Conservation (phyloP, 371 early-diverging fungal genomes). For the Capillidium heterosporum region DNA sequence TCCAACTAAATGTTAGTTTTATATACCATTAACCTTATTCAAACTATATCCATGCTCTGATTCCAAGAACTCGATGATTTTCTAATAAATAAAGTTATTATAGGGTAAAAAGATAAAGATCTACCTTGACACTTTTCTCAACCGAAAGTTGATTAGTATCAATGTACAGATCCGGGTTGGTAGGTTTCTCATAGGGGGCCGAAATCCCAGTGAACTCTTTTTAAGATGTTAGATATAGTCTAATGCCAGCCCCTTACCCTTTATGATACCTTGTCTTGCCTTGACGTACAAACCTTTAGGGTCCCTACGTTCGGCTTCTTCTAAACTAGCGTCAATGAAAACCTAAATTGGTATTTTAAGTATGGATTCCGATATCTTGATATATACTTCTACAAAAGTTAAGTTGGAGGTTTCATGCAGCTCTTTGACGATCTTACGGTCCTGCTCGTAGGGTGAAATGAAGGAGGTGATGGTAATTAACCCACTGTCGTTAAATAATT, state of each 20-base stretch:
- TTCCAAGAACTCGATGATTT: too few relatives aligned
- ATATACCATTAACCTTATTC: too few relatives aligned
- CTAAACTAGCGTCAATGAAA: slow-evolving; percentile 69
- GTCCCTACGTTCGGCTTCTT: slow-evolving; percentile 77
- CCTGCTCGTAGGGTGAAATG: slow-evolving; percentile 71
- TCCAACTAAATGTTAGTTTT: too few relatives aligned
- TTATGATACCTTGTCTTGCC: slow-evolving; percentile 81
- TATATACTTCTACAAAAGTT: slow-evolving; percentile 51
- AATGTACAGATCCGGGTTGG: slow-evolving; percentile 66
- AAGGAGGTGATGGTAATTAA: slow-evolving; percentile 71
- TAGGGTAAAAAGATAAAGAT: background rate
- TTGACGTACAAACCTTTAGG: slow-evolving; percentile 93
- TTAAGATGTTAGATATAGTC: background rate
- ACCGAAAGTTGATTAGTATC: slow-evolving; percentile 50
- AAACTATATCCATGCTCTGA: too few relatives aligned
- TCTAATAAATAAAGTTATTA: too few relatives aligned
- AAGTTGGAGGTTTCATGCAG: slow-evolving; percentile 57
- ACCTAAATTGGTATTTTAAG: slow-evolving; percentile 20
- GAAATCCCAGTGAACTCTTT: slow-evolving; percentile 84
- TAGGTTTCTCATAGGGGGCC: slow-evolving; percentile 80
- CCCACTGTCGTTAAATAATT: slow-evolving; percentile 75
- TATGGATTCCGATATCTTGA: slow-evolving; percentile 7
- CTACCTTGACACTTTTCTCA: slow-evolving; percentile 35
- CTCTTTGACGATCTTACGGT: slow-evolving; percentile 61
- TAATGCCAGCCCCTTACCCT: slow-evolving; percentile 23